Base-by-base conservation (phyloP, 2,329 filamentous ascomycete genomes). In the Myriangium duriaei region DNA sequence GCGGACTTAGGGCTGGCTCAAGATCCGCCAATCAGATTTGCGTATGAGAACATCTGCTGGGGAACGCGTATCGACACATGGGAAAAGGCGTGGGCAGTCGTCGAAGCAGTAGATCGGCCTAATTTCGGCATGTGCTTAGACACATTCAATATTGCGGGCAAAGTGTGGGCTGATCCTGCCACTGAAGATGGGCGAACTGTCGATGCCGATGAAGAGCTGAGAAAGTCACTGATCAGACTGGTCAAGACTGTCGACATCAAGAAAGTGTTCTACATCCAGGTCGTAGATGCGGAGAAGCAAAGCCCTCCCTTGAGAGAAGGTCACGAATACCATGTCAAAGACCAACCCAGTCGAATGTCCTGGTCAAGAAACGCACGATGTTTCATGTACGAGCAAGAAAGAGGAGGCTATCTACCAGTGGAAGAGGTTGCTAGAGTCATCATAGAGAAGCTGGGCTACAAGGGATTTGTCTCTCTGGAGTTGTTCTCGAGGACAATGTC, bases 121-220 rank as follows among this genome's bases (percentile, higher is more conserved):
- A 87, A 87, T 56, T 84, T 87, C 51, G 81, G 81, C 5, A 62
- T 85, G 29, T 85, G 80, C 51, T 65, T 87, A 15, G 81, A 87
- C 56, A 83, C 76, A 0, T 87, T 84, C 61, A 83, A 87, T 56
- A 79, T 87, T 42, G 72, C 79, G 0, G 81, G 73, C 1, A 62
- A 75, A 4, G 71, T 83, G 42, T 87, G 73, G 47, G 81, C 77
- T 0, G 80, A 87, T 49, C 81, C 81, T 0, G 57, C 72, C 0
- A 56, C 65, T 0, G 45, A 60, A 0, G 62, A 62, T 0, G 72
- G 78, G 3, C 66, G 65, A 46, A 71, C 62, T 0, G 45, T 58
- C 0, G 63, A 72, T 42, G 77, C 72, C 5, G 1, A 77, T n/a
- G n/a, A 7, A n/a, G 21, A 26, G 7, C n/a, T 26, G 21, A n/a